These are phyloP conservation scores for Coffea humblotiana DNA, from an alignment of 305 asterid genomes.

Conservation along the genomic window DNA sequence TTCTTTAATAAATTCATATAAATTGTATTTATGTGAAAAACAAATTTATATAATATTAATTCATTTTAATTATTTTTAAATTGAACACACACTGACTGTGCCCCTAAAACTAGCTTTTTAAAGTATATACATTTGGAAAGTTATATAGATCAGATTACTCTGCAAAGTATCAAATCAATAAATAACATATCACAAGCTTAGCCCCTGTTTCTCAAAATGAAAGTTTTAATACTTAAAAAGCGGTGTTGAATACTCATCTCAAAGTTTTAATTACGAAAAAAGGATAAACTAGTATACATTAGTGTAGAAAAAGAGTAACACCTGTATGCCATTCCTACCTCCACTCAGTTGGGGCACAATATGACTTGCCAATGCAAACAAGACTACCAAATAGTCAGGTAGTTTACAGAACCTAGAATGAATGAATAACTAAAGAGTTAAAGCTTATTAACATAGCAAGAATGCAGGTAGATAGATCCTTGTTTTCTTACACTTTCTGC, in stretches of 20 bases:
- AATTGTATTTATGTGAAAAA: too few species aligned
- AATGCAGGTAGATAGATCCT: not conserved
- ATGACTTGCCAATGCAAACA: too few species aligned
- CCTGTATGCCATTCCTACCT: not conserved
- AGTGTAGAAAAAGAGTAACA: not conserved
- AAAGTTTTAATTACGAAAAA: too few species aligned
- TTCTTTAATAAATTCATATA: too few species aligned
- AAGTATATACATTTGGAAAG: too few species aligned
- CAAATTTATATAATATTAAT: too few species aligned
- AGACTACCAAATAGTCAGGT: not conserved
- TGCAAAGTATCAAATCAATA: not conserved
- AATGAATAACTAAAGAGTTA: not conserved
- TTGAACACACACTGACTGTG: too few species aligned
- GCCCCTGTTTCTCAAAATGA: not conserved
- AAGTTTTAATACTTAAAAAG: not conserved
- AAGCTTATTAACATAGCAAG: not conserved
- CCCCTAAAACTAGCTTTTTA: too few species aligned
- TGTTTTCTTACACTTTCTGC: not conserved
- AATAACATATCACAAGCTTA: not conserved
- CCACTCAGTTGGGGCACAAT: not conserved
- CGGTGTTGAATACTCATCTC: not conserved
- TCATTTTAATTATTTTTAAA: too few species aligned
- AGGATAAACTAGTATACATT: not conserved
- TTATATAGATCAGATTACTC: not conserved
- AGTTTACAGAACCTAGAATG: not conserved